Percentiles rank a stretch among this genome's conserved stretches.
Evolutionary conservation across 139 green algal species (phyloP).

Genomic region (Tetradesmus lagerheimii): DNA sequence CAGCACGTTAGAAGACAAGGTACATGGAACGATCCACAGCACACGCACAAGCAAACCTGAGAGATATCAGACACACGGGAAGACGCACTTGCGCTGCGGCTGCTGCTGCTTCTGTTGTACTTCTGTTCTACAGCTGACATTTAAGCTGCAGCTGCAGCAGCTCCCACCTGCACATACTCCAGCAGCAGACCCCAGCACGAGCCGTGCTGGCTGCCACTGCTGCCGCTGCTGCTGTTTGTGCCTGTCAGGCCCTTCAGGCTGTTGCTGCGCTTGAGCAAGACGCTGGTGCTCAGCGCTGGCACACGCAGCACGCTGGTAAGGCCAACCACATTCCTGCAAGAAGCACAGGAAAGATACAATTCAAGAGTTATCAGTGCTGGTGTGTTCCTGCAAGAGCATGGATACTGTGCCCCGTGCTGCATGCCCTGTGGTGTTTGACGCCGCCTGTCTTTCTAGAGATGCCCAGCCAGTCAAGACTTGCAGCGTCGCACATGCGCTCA

Average conservation of each 20-base stretch:
- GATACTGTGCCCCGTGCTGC: not conserved
- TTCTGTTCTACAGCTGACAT: too few species aligned
- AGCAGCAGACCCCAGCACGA: constrained; percentile 19
- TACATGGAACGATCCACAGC: not conserved
- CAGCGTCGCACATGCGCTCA: too few species aligned
- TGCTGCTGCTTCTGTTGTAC: not conserved
- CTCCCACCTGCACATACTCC: constrained; percentile 11
- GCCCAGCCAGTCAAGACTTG: too few species aligned
- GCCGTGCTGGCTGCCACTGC: not conserved
- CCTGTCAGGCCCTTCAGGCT: not conserved
- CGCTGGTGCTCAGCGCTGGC: not conserved
- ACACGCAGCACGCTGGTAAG: not conserved
- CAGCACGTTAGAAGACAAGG: not conserved
- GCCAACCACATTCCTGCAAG: not conserved
- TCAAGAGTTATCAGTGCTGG: too few species aligned
- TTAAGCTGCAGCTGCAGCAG: not conserved
- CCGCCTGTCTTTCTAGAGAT: too few species aligned
- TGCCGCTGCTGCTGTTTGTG: not conserved
- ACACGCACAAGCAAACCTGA: too few species aligned
- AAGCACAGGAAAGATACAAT: too few species aligned
- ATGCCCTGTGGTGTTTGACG: not conserved
- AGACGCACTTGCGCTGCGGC: too few species aligned
- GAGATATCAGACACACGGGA: too few species aligned
- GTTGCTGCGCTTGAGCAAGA: not conserved
- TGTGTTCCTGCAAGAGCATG: too few species aligned